A percentile compares a stretch with the other conserved stretches of the same genome.
Conservation (phyloP, 257 asterid species). For the Parsonsia alboflavescens region DNA sequence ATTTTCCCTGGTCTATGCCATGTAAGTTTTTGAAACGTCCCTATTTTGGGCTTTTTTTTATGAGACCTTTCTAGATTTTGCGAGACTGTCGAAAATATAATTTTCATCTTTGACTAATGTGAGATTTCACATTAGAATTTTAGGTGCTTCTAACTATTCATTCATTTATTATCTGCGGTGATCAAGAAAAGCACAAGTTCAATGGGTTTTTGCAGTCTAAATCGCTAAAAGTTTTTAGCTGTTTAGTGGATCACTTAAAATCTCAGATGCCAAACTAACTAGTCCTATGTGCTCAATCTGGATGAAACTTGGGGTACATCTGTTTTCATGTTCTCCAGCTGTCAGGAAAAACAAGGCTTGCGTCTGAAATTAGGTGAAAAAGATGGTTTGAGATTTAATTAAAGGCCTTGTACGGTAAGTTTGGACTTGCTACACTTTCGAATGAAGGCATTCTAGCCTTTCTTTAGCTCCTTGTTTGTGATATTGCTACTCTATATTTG, state of each 20-base stretch:
- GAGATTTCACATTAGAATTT: neutral
- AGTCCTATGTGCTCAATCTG: neutral
- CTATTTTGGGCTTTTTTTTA: neutral
- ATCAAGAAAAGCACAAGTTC: neutral
- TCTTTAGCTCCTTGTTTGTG: neutral
- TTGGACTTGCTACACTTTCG: neutral
- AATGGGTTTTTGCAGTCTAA: neutral
- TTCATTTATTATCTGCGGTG: neutral
- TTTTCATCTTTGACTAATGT: neutral
- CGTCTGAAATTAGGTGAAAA: neutral
- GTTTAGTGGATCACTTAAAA: neutral
- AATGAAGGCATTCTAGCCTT: neutral
- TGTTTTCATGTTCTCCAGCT: neutral
- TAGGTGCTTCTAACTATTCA: neutral
- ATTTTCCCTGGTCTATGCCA: neutral
- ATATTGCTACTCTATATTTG: neutral
- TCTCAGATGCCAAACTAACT: neutral
- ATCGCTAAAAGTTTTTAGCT: neutral
- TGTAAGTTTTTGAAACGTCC: neutral
- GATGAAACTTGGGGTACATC: neutral
- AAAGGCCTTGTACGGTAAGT: neutral
- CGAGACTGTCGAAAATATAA: neutral
- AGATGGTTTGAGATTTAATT: neutral
- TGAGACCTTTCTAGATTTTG: neutral
- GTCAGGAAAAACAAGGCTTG: neutral